phyloP scores from a whole-genome alignment of 73 alveolate genomes.

The Stentor coeruleus region DNA sequence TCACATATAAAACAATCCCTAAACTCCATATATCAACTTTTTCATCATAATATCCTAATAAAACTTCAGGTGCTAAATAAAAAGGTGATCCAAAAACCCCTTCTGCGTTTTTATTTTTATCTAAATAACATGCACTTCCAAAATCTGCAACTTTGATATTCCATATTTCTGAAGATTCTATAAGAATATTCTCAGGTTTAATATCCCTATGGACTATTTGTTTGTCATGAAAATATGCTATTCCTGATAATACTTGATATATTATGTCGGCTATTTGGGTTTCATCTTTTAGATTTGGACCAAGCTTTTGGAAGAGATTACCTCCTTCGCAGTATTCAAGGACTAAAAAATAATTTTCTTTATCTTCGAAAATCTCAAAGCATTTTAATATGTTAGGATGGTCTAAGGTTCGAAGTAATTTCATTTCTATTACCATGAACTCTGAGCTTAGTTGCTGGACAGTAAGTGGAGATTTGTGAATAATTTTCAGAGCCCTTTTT shows the following conservation, averaged over 20 bases:
- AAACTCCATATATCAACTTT: slow-evolving; percentile 59
- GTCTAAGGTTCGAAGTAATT: neutral
- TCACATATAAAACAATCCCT: slow-evolving; percentile 47
- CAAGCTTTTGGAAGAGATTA: neutral
- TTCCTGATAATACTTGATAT: neutral
- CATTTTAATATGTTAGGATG: neutral
- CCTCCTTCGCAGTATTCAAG: slow-evolving; percentile 4
- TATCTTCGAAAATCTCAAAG: neutral
- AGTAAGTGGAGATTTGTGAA: too few species aligned
- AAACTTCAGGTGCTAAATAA: slow-evolving; percentile 65
- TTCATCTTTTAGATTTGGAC: neutral
- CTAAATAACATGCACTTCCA: too few species aligned
- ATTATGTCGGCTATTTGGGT: neutral
- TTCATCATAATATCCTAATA: slow-evolving; percentile 48
- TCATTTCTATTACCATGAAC: too few species aligned
- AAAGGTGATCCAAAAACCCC: too few species aligned
- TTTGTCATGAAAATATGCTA: neutral
- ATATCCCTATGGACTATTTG: neutral
- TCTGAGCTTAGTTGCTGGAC: too few species aligned
- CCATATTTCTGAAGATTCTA: too few species aligned
- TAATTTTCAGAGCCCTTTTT: neutral
- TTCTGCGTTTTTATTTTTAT: too few species aligned
- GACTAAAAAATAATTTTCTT: neutral
- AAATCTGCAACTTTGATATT: too few species aligned
- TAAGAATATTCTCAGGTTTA: neutral